A percentile compares a stretch with the other conserved stretches of the same genome.
Evolutionary conservation across 176 grass and related monocot species (phyloP).

Genomic region (Paspalum vaginatum): DNA sequence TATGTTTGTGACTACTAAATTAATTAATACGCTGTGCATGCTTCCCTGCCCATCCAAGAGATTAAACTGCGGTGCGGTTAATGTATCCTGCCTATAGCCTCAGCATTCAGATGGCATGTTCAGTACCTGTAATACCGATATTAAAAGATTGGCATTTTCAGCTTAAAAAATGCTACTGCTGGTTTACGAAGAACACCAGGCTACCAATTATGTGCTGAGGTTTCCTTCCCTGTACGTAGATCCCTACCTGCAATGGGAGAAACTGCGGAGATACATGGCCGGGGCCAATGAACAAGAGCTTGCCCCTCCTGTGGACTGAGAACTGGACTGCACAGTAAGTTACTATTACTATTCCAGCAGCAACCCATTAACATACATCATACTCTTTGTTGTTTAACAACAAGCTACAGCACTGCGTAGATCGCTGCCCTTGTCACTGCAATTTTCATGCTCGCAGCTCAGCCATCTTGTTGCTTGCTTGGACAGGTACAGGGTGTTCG

Average conservation of each 20-base stretch:
- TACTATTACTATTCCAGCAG: neutral
- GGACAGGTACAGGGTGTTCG: constrained; percentile 91
- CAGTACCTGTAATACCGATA: neutral
- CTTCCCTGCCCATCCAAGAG: neutral
- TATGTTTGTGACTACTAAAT: neutral
- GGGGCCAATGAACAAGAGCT: constrained; percentile 47
- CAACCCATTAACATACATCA: neutral
- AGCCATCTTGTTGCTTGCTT: constrained; percentile 11
- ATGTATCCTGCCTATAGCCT: too few species aligned
- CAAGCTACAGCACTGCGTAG: too few species aligned
- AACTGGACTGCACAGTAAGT: constrained; percentile 98
- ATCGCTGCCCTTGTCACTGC: neutral
- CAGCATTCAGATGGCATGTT: neutral
- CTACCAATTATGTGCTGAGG: neutral
- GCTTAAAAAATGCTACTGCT: neutral
- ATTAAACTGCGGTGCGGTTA: too few species aligned
- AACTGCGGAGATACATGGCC: constrained; percentile 76
- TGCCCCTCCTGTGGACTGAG: constrained; percentile 71
- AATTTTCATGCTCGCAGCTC: constrained; percentile 4
- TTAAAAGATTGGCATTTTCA: neutral
- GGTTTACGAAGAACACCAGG: neutral
- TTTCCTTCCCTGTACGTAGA: constrained; percentile 32
- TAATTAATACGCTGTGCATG: neutral
- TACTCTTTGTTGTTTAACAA: neutral
- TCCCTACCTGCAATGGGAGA: constrained; percentile 75